Conservation (phyloP, 805 yeast genomes). For the Candida easanensis region DNA sequence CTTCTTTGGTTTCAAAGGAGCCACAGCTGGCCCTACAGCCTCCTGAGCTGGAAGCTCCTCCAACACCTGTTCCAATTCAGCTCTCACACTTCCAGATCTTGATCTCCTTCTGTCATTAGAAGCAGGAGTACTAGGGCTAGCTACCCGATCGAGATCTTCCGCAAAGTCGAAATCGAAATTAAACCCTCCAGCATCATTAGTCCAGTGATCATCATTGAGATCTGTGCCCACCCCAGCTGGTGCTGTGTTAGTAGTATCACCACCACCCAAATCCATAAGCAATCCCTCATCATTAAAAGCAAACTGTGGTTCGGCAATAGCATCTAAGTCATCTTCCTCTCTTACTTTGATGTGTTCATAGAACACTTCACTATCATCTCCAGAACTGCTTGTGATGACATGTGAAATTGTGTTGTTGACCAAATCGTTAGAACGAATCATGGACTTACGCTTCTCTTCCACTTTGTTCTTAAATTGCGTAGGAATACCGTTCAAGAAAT, state of each 20-base stretch:
- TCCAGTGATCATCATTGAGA: constrained; percentile 3
- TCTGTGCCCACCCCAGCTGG: constrained; percentile 14
- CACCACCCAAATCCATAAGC: constrained; percentile 17
- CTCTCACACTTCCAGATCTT: constrained; percentile 4
- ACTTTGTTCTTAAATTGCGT: not conserved
- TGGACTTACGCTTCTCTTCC: not conserved
- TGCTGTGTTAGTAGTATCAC: constrained; percentile 1
- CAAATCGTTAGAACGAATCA: constrained; percentile 19
- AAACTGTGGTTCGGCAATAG: constrained; percentile 21
- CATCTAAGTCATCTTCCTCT: constrained; percentile 22
- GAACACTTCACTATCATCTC: constrained; percentile 3
- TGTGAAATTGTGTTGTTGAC: constrained; percentile 19
- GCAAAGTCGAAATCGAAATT: constrained; percentile 11
- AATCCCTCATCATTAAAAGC: constrained; percentile 29
- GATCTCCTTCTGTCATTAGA: not conserved
- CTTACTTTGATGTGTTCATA: too few species aligned
- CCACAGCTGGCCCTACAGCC: not conserved
- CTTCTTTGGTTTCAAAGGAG: constrained; percentile 1
- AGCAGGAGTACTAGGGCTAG: too few species aligned
- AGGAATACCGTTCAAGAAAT: constrained; percentile 12
- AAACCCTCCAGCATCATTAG: constrained; percentile 4
- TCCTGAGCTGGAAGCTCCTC: constrained; percentile 10
- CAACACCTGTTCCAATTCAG: constrained; percentile 15
- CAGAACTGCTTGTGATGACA: constrained; percentile 2
- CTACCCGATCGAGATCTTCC: not conserved